These are phyloP conservation scores for Epichloe sp. DNA, from an alignment of 2,329 filamentous ascomycete species.

Conservation along the genomic window DNA sequence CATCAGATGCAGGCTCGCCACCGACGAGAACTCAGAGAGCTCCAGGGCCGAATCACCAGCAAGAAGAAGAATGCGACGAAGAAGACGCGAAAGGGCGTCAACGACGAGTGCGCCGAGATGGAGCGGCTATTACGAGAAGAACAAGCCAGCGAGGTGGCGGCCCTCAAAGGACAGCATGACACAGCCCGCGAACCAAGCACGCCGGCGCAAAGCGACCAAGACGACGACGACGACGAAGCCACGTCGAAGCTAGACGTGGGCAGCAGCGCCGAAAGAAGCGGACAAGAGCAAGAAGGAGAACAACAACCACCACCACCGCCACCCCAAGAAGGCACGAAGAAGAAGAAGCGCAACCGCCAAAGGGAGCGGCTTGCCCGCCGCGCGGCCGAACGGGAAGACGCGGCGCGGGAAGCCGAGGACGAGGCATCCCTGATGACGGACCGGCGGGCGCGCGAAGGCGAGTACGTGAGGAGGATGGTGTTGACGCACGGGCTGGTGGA, in stretches of 20 bases:
- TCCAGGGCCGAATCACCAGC: slow-evolving; percentile 74
- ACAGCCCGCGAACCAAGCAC: background rate
- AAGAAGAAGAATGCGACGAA: slow-evolving; percentile 97
- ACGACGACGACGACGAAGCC: slow-evolving; percentile 6
- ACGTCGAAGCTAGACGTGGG: background rate
- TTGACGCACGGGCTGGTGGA: slow-evolving; percentile 51
- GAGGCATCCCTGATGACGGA: slow-evolving; percentile 68
- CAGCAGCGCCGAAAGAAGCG: too few relatives aligned
- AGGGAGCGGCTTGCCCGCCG: slow-evolving; percentile 84
- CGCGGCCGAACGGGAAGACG: slow-evolving; percentile 69
- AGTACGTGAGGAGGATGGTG: slow-evolving; percentile 58
- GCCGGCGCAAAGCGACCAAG: background rate
- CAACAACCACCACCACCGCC: too few relatives aligned
- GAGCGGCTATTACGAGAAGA: slow-evolving; percentile 53
- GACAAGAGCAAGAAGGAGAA: background rate
- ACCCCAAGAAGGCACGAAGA: slow-evolving; percentile 29
- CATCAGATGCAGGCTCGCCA: slow-evolving; percentile 71
- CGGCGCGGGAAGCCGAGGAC: slow-evolving; percentile 51
- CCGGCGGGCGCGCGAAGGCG: slow-evolving; percentile 55
- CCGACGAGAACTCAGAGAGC: slow-evolving; percentile 75
- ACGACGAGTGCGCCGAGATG: slow-evolving; percentile 60
- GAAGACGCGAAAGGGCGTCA: slow-evolving; percentile 63
- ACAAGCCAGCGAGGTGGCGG: slow-evolving; percentile 48
- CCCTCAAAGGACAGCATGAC: slow-evolving; percentile 11
- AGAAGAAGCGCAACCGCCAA: slow-evolving; percentile 67